These are phyloP conservation scores for Kodamaea suecica DNA, from an alignment of 1,139 yeast genomes.

Conservation along the genomic window DNA sequence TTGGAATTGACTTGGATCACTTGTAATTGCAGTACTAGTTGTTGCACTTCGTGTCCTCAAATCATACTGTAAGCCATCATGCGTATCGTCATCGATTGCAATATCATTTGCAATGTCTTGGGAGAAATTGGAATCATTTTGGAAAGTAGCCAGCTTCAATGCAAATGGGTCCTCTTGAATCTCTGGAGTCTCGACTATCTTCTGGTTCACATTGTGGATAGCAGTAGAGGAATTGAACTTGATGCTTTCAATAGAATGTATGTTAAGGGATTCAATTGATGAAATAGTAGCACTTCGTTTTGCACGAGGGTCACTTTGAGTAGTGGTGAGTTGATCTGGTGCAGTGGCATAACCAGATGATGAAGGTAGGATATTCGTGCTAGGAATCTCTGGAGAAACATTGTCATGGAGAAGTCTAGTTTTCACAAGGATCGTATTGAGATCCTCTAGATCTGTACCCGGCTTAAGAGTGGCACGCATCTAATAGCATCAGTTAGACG, in stretches of 20 bases:
- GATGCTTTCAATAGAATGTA: slow-evolving; percentile 17
- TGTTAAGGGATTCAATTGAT: slow-evolving; percentile 22
- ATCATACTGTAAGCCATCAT: slow-evolving; percentile 1
- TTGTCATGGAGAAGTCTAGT: neutral
- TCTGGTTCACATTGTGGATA: neutral
- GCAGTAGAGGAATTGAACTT: slow-evolving; percentile 10
- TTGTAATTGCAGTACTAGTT: slow-evolving; percentile 4
- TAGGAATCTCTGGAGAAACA: neutral
- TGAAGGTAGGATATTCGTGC: too few species aligned
- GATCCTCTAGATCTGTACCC: slow-evolving; percentile 7
- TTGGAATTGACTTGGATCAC: slow-evolving; percentile 2
- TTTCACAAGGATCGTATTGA: slow-evolving; percentile 3
- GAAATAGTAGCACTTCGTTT: slow-evolving; percentile 20
- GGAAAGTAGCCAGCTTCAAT: slow-evolving; percentile 2
- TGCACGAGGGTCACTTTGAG: slow-evolving; percentile 3
- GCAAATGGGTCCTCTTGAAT: neutral
- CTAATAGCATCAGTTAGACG: neutral
- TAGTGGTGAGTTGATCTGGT: neutral
- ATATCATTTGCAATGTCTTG: slow-evolving; percentile 1
- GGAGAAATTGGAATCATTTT: neutral
- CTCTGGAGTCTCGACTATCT: neutral
- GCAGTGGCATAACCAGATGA: too few species aligned
- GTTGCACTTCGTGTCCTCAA: slow-evolving; percentile 13
- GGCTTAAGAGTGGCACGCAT: slow-evolving; percentile 7
- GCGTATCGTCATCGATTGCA: neutral